Base-by-base conservation (phyloP, 371 early-diverging fungal species). In the Nematocida minor region DNA sequence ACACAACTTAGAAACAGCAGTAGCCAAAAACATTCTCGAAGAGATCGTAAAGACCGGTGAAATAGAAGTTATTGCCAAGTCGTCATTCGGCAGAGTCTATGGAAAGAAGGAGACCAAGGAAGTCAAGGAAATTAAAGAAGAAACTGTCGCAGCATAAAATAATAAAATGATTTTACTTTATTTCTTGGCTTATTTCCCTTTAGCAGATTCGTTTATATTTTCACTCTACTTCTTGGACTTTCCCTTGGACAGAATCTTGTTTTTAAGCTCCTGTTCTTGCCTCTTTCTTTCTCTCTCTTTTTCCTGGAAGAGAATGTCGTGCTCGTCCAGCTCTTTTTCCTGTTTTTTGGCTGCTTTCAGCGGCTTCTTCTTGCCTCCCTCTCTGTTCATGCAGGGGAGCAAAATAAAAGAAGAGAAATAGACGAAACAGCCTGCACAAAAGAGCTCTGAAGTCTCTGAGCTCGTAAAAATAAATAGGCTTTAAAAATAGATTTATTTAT, bases 1-100 rank as follows among this genome's bases (percentile, higher is more conserved):
- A 57, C 36, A 80, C 69, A 82, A 82, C 60, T 66, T 84, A 48
- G 77, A 67, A 66, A 49, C 79, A 25, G 63, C 81, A 55, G 60
- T 83, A 41, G 69, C 82, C 44, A 74, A 82, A 55, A 78, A 79
- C 29, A 64, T 82, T 34, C 67, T 83, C 4, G 44, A 57, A 48
- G 44, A 80, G 47, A 70, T 82, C 31, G 55, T 46, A 34, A 25
- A 44, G 7, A 67, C 60, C 16, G 81, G 81, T 27, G 63, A 71
- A 46, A 67, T 83, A 55, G 78, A 71, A 64, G 32, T 47, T 32
- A 64, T 81, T 49, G 60, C 77, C 31, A 74, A 60, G 41, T 69
- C 70, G 32, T 20, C 44, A 40, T 48, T 77, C 53, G 78, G 78
- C 36, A 44, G 27, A 27, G 68, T 77, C 36, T 81, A 81, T 64